These are phyloP conservation scores for Astrothelium subdiscretum DNA, from an alignment of 495 filamentous ascomycete species.

Conservation along the genomic window DNA sequence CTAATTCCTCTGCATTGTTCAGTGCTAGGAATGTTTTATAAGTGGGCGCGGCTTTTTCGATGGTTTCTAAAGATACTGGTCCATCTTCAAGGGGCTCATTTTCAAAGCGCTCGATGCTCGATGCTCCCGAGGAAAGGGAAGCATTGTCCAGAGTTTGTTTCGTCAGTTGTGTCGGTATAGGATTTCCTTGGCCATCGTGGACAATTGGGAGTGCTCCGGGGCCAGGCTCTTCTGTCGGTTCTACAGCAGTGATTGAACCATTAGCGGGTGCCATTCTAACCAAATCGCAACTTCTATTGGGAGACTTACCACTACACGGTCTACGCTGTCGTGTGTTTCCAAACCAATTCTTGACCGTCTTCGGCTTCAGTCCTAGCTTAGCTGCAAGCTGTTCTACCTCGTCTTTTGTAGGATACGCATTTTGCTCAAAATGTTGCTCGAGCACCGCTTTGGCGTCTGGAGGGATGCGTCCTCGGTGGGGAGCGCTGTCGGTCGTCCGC, in stretches of 20 bases:
- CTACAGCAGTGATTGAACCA: background rate
- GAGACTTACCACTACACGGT: background rate
- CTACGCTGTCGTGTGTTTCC: background rate
- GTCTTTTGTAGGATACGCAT: background rate
- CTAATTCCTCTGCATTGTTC: background rate
- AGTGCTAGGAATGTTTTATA: background rate
- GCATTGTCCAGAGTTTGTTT: background rate
- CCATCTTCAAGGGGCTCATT: background rate
- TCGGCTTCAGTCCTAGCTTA: background rate
- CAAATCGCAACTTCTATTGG: too few species aligned
- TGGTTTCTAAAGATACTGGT: background rate
- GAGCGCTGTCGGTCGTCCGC: background rate
- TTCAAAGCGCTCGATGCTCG: background rate
- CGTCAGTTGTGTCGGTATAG: background rate
- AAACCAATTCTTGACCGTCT: slow-evolving; percentile 3
- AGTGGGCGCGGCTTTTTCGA: background rate
- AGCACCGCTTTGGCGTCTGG: background rate
- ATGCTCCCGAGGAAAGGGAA: background rate
- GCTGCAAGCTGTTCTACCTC: background rate
- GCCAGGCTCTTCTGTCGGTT: background rate
- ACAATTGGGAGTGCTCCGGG: background rate
- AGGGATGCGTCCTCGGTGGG: background rate
- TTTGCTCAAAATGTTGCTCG: background rate
- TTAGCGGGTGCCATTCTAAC: background rate
- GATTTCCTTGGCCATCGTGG: background rate